Conservation (phyloP, 148 eudicot genomes). For the Rhododendron griersonianum region DNA sequence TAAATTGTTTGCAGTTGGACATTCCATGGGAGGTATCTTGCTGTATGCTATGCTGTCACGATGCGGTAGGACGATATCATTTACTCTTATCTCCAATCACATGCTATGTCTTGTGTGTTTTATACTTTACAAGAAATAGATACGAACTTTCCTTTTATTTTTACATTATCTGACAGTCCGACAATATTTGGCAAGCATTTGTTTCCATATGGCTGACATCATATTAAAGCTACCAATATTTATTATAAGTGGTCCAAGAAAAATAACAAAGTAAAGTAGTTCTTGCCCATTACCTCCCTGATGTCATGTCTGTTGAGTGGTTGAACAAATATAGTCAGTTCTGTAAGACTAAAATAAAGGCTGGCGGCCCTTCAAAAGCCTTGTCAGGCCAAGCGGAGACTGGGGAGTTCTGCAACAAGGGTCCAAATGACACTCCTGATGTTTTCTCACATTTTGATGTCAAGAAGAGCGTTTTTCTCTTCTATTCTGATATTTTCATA, state of each 20-base stretch:
- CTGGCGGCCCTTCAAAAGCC: neutral
- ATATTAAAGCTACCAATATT: neutral
- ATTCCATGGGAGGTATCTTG: constrained; percentile 98
- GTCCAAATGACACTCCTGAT: neutral
- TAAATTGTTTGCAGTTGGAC: constrained; percentile 91
- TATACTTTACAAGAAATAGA: neutral
- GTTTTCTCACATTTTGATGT: neutral
- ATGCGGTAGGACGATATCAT: constrained; percentile 49
- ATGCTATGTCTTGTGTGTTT: neutral
- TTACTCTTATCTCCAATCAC: neutral
- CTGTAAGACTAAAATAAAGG: neutral
- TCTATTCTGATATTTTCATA: too few relatives aligned
- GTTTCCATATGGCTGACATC: neutral
- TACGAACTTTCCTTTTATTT: neutral
- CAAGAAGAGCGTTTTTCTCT: neutral
- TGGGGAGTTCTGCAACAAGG: neutral
- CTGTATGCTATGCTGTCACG: constrained; percentile 82
- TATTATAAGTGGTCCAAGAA: neutral
- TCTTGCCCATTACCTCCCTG: neutral
- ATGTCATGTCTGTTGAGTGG: neutral
- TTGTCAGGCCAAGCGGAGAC: neutral
- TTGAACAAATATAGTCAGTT: neutral
- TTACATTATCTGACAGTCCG: neutral
- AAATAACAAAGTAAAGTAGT: neutral
- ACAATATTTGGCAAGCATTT: neutral